phyloP scores from a whole-genome alignment of 352 stramenopile genomes.

The Pythium volutum region DNA sequence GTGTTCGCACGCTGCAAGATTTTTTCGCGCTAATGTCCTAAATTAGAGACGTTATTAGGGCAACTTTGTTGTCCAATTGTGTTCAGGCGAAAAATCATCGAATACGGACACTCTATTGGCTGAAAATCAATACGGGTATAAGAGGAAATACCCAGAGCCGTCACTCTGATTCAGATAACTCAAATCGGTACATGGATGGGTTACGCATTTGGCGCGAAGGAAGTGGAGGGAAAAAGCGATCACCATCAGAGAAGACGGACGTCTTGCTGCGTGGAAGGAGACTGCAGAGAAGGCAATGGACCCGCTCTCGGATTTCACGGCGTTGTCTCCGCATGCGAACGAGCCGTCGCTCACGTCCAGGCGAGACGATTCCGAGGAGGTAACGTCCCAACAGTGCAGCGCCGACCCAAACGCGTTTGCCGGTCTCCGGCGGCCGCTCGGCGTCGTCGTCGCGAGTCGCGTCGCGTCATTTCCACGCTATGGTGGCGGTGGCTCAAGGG shows the following conservation, averaged over 20 bases:
- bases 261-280: neutral
- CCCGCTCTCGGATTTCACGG: slow-evolving; percentile 28
- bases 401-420: slow-evolving; percentile 58
- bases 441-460: slow-evolving; percentile 13
- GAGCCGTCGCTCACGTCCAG: neutral
- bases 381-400: slow-evolving; percentile 57
- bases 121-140: neutral
- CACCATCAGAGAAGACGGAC: neutral
- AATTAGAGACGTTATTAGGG: slow-evolving; percentile 14
- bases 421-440: slow-evolving; percentile 26
- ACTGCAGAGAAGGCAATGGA: slow-evolving; percentile 14
- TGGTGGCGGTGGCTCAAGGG: slow-evolving; percentile 15
- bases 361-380: slow-evolving; percentile 28
- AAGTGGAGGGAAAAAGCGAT: slow-evolving; percentile 5
- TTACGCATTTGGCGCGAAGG: slow-evolving; percentile 15
- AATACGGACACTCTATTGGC: slow-evolving; percentile 2
- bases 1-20: no score
- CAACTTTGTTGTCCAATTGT: slow-evolving; percentile 11
- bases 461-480: neutral
- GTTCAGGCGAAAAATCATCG: slow-evolving; percentile 12
- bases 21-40: no score
- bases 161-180: slow-evolving; percentile 8
- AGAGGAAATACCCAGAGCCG: slow-evolving; percentile 6
- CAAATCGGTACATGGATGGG: neutral
- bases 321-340: slow-evolving; percentile 28